Evolutionary conservation across 108 stramenopile genomes (phyloP).

Genomic region (Aurantiochytrium sp.): DNA sequence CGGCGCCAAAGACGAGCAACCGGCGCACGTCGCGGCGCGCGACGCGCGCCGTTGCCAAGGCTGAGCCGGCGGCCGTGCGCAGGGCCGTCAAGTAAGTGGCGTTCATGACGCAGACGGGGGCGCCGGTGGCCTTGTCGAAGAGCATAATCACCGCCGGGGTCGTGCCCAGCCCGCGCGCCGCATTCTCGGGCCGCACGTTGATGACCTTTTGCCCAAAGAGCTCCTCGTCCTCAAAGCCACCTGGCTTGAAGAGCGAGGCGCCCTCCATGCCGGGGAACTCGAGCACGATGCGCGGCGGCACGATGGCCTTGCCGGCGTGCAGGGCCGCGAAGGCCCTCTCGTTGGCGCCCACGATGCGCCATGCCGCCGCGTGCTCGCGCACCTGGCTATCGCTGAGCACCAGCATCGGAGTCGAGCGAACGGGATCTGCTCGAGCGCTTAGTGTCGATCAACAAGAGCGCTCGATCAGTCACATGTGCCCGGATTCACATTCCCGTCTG

Average conservation of each 20-base stretch:
- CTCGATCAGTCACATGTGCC: no score
- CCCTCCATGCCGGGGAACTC: neutral
- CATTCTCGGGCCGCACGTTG: neutral
- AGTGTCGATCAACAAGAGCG: no score
- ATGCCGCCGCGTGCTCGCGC: neutral
- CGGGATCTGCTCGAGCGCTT: no score
- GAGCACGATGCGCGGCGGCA: neutral
- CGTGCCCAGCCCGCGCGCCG: neutral
- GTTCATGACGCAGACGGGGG: neutral
- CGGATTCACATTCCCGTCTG: no score
- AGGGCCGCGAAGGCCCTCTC: neutral
- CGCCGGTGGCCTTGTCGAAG: neutral
- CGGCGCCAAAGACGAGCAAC: neutral
- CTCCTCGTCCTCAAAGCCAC: neutral
- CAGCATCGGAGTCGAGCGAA: neutral
- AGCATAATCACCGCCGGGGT: constrained; percentile 20
- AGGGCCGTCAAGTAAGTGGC: neutral
- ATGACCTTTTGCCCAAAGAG: neutral
- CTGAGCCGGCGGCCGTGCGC: constrained; percentile 10
- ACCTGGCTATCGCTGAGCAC: neutral
- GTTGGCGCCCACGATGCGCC: neutral
- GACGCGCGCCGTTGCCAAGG: neutral
- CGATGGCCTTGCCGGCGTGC: neutral
- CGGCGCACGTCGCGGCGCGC: no score
- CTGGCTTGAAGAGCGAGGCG: neutral